phyloP scores from a whole-genome alignment of 1,284 basidiomycete genomes.

The Fomitopsis schrenkii region DNA sequence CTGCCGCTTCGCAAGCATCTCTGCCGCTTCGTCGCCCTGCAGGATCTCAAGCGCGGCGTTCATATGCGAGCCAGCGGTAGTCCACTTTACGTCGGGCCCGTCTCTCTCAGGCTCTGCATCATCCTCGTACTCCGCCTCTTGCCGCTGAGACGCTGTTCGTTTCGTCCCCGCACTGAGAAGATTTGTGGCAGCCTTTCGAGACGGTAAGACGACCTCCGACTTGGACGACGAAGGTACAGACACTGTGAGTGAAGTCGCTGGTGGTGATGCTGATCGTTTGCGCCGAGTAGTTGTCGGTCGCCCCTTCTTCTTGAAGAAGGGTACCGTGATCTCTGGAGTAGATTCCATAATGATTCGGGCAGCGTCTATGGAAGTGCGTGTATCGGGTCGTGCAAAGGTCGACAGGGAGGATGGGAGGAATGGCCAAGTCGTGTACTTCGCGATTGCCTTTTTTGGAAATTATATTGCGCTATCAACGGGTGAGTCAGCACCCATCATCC shows the following conservation, averaged over 20 bases:
- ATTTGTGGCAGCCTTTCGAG: slow-evolving; percentile 60
- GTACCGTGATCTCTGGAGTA: slow-evolving; percentile 48
- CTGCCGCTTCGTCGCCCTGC: slow-evolving; percentile 76
- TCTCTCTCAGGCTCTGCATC: slow-evolving; percentile 43
- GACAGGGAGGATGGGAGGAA: not conserved
- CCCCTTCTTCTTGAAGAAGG: slow-evolving; percentile 89
- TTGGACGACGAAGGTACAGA: slow-evolving; percentile 40
- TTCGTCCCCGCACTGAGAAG: slow-evolving; percentile 85
- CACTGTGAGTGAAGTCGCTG: slow-evolving; percentile 27
- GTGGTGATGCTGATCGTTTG: slow-evolving; percentile 65
- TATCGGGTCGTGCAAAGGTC: no score
- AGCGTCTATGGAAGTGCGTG: not conserved
- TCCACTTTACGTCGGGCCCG: slow-evolving; percentile 79
- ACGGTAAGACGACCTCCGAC: slow-evolving; percentile 73
- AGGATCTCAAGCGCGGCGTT: slow-evolving; percentile 69
- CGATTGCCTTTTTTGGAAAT: not conserved
- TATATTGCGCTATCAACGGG: not conserved
- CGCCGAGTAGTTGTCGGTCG: slow-evolving; percentile 64
- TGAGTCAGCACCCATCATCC: not conserved
- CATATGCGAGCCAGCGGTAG: slow-evolving; percentile 62
- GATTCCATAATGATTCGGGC: slow-evolving; percentile 29
- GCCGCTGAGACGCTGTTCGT: slow-evolving; percentile 60
- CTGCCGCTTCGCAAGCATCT: slow-evolving; percentile 61
- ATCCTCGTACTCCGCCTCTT: slow-evolving; percentile 39
- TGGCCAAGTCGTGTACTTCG: not conserved